Conservation (phyloP, 139 green algal species). For the Chlorella sp. region DNA sequence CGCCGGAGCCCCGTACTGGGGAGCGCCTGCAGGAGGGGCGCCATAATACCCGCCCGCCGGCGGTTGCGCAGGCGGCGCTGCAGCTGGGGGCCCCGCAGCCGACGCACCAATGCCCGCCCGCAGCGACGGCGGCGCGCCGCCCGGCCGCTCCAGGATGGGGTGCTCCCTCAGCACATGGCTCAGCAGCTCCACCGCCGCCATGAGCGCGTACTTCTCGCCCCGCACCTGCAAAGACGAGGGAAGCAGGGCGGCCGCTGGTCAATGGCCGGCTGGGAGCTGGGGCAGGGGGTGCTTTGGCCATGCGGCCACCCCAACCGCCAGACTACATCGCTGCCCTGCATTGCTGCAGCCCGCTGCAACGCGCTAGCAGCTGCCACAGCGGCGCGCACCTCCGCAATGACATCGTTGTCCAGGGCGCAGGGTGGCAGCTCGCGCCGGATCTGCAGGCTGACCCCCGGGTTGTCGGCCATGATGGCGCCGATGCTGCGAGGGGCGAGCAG, state of each 20-base stretch:
- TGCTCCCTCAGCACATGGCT: slow-evolving; percentile 20
- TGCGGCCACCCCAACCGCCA: too few relatives aligned
- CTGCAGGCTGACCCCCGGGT: slow-evolving; percentile 2
- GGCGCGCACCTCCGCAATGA: slow-evolving; percentile 5
- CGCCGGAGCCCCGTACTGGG: too few relatives aligned
- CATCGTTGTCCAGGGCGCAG: slow-evolving; percentile 28
- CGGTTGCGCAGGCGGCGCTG: too few relatives aligned
- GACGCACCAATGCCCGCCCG: neutral
- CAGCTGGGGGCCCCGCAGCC: too few relatives aligned
- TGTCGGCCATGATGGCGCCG: neutral
- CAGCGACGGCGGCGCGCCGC: neutral
- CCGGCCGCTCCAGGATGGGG: slow-evolving; percentile 4
- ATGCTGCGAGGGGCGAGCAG: neutral
- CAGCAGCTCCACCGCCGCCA: neutral
- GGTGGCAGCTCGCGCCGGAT: slow-evolving; percentile 1
- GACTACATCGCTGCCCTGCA: neutral
- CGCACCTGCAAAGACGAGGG: neutral
- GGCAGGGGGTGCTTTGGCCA: neutral
- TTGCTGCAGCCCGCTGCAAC: neutral
- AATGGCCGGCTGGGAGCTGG: neutral
- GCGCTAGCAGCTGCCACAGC: neutral
- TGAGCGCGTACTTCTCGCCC: neutral
- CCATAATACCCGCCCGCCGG: too few relatives aligned
- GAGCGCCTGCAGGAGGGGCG: too few relatives aligned
- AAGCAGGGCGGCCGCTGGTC: too few relatives aligned